Percentiles rank a stretch among this genome's conserved stretches.
phyloP scores from a whole-genome alignment of 306 rosid genomes.

The Begonia peltatifolia region DNA sequence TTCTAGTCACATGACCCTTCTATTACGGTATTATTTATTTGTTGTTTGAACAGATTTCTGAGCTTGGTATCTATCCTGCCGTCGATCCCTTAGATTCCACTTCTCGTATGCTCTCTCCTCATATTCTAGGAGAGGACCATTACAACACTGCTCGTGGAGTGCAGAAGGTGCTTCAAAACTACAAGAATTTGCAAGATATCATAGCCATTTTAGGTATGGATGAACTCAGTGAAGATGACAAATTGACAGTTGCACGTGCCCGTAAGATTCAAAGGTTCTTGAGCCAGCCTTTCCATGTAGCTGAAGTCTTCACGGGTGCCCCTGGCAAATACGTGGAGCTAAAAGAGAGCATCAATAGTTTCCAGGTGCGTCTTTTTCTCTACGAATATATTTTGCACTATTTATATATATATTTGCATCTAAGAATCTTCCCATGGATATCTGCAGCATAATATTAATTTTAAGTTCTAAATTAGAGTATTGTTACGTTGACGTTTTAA shows the following conservation, averaged over 20 bases:
- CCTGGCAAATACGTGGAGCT: constrained; percentile 87
- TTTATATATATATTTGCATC: neutral
- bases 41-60: constrained; percentile 50
- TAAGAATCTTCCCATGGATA: no score
- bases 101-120: constrained; percentile 93
- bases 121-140: constrained; percentile 72
- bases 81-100: constrained; percentile 90
- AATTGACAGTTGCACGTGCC: constrained; percentile 88
- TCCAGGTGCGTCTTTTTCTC: constrained; percentile 42
- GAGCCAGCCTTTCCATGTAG: constrained; percentile 97
- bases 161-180: constrained; percentile 76
- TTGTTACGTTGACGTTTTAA: no score
- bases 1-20: neutral
- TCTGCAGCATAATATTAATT: no score
- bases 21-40: constrained; percentile 1
- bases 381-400: neutral
- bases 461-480: no score
- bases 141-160: constrained; percentile 93
- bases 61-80: constrained; percentile 91
- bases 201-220: constrained; percentile 98
- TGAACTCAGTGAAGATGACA: constrained; percentile 94
- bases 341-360: constrained; percentile 63
- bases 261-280: constrained; percentile 65
- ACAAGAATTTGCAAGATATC: constrained; percentile 94
- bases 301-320: constrained; percentile 95